Evolutionary conservation across 208 protist genomes (phyloP), one percentile per base, ranked within the genome.

Genomic region (Crithidia sp.): DNA sequence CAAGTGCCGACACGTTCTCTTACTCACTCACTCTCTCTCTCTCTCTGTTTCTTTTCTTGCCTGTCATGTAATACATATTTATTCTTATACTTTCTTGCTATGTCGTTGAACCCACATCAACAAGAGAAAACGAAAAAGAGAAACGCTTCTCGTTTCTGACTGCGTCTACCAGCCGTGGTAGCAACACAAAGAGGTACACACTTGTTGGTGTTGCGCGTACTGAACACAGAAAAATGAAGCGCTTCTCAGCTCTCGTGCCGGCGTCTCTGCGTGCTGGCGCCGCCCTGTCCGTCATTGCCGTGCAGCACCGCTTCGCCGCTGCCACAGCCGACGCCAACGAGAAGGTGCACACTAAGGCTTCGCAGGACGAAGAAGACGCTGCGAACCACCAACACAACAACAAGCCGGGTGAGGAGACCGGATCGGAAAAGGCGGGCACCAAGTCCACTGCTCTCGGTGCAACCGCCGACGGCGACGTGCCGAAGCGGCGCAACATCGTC

Each of bases 401-500:
- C 54, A 59, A 54, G 57, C 55, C 7, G 43, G 4, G 54, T 12
- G n/a, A 55, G 13, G 54, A 70, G n/a, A 39, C 57, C 0, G 36
- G 4, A 37, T 9, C 62, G 56, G 56, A 47, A 58, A 56, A 77
- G n/a, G 50, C 28, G 2, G 59, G n/a, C 17, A 10, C 57, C 4
- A 71, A 75, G 36, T 44, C 65, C 36, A 69, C 61, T 37, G 77
- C 74, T 19, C 79, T 88, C 10, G 83, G 90, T 36, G 85, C 84
- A 17, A 52, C 76, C 10, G 63, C 87, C 3, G 65, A 72, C 7
- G 80, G 79, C 28, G 54, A 47, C 12, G 74, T 54, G 37, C 71
- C 13, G 63, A 78, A n/a, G 88, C 86, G 78, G 58, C 89, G 92
- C 28, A 94, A 94, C 69, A 94, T 96, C 59, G 64, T 88, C 8